Evolutionary conservation across 805 yeast species (phyloP).

Genomic region (Spathaspora sp.): DNA sequence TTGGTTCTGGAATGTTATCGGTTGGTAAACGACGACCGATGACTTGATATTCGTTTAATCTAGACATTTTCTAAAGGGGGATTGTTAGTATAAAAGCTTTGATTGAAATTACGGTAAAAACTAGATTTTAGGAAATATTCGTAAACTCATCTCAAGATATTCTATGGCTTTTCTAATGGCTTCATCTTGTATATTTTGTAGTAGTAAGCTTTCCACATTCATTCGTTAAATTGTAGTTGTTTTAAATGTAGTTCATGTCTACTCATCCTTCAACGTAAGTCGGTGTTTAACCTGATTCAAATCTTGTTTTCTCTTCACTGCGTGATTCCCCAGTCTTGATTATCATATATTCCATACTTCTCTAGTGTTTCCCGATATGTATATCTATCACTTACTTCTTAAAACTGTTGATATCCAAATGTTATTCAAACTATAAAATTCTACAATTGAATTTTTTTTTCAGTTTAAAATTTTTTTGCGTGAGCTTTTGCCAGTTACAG

Average conservation of each 20-base stretch:
- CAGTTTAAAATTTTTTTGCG: not conserved
- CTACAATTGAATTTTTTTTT: constrained; percentile 1
- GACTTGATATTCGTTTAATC: constrained; percentile 98
- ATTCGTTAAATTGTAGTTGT: not conserved
- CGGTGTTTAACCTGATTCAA: not conserved
- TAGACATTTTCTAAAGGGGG: constrained; percentile 55
- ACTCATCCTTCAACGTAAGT: not conserved
- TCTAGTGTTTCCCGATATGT: not conserved
- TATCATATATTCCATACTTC: not conserved
- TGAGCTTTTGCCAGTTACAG: not conserved
- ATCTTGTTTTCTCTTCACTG: not conserved
- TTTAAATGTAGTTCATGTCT: not conserved
- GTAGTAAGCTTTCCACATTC: too few species aligned
- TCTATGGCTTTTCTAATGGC: too few species aligned
- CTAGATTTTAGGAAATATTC: not conserved
- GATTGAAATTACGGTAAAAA: not conserved
- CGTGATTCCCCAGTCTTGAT: not conserved
- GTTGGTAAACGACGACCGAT: constrained; percentile 99
- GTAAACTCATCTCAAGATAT: not conserved
- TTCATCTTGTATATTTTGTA: too few species aligned
- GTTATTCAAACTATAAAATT: not conserved
- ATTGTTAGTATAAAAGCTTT: constrained; percentile 20
- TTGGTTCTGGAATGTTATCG: constrained; percentile 98
- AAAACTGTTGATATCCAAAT: constrained; percentile 5
- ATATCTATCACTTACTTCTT: constrained; percentile 3